These are phyloP conservation scores for Botrytis galanthina DNA, from an alignment of 2,329 filamentous ascomycete genomes.

Conservation along the genomic window DNA sequence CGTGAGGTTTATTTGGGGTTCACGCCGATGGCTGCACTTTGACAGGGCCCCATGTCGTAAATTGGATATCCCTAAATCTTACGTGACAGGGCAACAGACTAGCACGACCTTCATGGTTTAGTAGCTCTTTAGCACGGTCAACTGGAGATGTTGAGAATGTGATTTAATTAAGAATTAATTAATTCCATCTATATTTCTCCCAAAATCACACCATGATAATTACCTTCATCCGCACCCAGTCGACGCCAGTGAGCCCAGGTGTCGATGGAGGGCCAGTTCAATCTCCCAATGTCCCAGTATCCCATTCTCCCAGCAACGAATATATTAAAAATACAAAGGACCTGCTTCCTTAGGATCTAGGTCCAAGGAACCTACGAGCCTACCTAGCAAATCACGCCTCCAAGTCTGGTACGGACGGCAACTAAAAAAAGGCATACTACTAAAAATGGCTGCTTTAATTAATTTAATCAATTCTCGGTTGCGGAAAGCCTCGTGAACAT, in stretches of 20 bases:
- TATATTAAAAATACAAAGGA: not conserved
- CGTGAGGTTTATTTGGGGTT: conserved; percentile 10
- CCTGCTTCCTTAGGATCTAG: conserved; percentile 4
- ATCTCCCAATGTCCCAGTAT: not conserved
- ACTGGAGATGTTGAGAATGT: not conserved
- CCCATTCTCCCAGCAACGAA: not conserved
- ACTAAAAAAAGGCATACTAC: not conserved
- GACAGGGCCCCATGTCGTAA: conserved; percentile 15
- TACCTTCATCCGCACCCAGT: not conserved
- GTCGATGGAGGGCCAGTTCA: not conserved
- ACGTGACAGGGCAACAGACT: conserved; percentile 12
- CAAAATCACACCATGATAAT: not conserved
- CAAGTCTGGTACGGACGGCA: conserved; percentile 3
- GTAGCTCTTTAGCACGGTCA: not conserved
- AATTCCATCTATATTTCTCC: not conserved
- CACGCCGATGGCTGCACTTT: conserved; percentile 9
- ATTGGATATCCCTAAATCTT: conserved; percentile 18
- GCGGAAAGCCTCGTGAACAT: conserved; percentile 7
- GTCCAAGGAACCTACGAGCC: not conserved
- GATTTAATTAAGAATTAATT: conserved; percentile 2
- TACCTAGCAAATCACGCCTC: not conserved
- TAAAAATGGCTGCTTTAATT: not conserved
- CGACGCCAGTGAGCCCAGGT: not conserved
- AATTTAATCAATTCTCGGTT: conserved; percentile 3
- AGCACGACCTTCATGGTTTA: conserved; percentile 1